A percentile compares a stretch with the other conserved stretches of the same genome.
phyloP scores from a whole-genome alignment of 352 stramenopile species.

The Saprolegnia parasitica region DNA sequence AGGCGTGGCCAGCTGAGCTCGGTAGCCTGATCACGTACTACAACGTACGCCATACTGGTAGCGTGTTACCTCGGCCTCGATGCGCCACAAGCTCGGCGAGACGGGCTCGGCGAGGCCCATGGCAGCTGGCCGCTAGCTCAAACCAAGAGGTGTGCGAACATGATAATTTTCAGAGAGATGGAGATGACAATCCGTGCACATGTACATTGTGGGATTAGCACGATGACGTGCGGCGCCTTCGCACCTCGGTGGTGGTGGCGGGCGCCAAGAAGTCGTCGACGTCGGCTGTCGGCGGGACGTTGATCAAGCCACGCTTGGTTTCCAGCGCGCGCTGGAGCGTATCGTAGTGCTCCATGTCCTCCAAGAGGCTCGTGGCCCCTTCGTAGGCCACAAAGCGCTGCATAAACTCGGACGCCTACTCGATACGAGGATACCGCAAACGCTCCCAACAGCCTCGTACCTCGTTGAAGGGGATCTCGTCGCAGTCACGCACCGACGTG shows the following conservation, averaged over 20 bases:
- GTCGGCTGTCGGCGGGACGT: conserved; percentile 4
- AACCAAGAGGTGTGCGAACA: too few species aligned
- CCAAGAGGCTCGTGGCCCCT: conserved; percentile 60
- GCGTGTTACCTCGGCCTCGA: too few species aligned
- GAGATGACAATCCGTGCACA: too few species aligned
- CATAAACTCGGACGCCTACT: conserved; percentile 64
- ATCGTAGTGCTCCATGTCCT: conserved; percentile 70
- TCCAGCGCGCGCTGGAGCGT: conserved; percentile 48
- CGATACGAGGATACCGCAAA: conserved; percentile 21
- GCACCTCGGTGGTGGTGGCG: neutral
- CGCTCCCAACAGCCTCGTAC: conserved; percentile 22
- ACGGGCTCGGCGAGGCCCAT: too few species aligned
- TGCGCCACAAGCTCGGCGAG: too few species aligned
- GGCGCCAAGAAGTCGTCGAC: conserved; percentile 3
- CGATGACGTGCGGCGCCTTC: neutral
- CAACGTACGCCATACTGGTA: too few species aligned
- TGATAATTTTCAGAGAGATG: too few species aligned
- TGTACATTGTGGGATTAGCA: too few species aligned
- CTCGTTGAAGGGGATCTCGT: conserved; percentile 74
- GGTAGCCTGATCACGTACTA: too few species aligned
- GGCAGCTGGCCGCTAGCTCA: too few species aligned
- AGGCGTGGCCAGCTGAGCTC: too few species aligned
- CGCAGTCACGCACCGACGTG: conserved; percentile 66
- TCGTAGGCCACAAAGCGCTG: conserved; percentile 51
- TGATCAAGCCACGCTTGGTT: conserved; percentile 42